Conservation (phyloP, 2,329 filamentous ascomycete species). For the Lasiodiplodia sp. region DNA sequence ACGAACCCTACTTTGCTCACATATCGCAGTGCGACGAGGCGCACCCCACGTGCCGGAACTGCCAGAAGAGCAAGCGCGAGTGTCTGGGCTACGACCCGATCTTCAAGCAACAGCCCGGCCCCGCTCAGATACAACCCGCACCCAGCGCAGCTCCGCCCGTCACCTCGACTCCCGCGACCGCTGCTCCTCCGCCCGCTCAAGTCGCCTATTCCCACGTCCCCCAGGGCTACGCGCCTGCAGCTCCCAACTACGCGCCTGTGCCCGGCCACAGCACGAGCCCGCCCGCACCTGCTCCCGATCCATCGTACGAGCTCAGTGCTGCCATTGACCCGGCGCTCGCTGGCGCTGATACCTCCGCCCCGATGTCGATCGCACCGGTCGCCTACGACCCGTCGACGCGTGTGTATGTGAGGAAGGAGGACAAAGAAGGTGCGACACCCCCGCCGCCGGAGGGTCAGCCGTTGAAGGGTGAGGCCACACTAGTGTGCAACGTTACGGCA, state of each 20-base stretch:
- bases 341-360: conserved; percentile 42
- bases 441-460: conserved; percentile 35
- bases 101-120: conserved; percentile 76
- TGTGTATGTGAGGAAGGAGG: conserved; percentile 30
- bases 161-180: conserved; percentile 40
- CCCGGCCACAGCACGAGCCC: conserved; percentile 35
- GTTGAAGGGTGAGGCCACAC: conserved; percentile 39
- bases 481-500: too few species aligned
- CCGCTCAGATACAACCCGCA: conserved; percentile 75
- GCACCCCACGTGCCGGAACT: conserved; percentile 90
- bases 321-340: conserved; percentile 74
- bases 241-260: conserved; percentile 48
- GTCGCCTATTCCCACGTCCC: conserved; percentile 49
- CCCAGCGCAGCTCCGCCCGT: conserved; percentile 57
- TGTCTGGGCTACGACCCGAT: conserved; percentile 88
- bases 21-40: conserved; percentile 85
- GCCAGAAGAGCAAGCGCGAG: conserved; percentile 86
- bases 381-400: conserved; percentile 28
- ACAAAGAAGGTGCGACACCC: conserved; percentile 34
- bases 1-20: conserved; percentile 6
- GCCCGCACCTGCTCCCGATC: conserved; percentile 43
- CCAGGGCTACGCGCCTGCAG: conserved; percentile 53
- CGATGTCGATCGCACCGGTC: conserved; percentile 34
- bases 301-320: conserved; percentile 61
- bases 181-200: conserved; percentile 41